Evolutionary conservation across 148 eudicot genomes (phyloP).

Genomic region (Amaranthus cruentus): DNA sequence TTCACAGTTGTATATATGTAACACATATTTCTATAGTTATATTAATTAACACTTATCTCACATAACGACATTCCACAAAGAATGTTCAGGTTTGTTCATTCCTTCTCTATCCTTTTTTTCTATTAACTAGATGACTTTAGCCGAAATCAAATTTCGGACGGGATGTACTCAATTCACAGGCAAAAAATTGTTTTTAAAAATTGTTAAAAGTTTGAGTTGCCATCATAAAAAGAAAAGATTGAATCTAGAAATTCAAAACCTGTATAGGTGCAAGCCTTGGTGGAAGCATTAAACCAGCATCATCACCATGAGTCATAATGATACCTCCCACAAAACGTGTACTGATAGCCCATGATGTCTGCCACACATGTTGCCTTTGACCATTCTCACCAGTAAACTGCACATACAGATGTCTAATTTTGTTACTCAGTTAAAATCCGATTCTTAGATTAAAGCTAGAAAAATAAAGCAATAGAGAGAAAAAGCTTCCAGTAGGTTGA

Average conservation of each 20-base stretch:
- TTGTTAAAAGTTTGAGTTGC: too few species aligned
- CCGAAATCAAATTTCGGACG: too few species aligned
- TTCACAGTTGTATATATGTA: too few species aligned
- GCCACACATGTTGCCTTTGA: conserved; percentile 90
- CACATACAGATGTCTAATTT: conserved; percentile 2
- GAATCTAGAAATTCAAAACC: conserved; percentile 29
- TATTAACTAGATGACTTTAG: too few species aligned
- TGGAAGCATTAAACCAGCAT: conserved; percentile 92
- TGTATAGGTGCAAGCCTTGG: conserved; percentile 93
- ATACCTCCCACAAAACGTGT: conserved; percentile 98
- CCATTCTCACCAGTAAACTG: conserved; percentile 97
- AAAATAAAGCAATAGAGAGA: neutral
- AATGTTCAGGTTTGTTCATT: too few species aligned
- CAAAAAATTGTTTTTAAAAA: too few species aligned
- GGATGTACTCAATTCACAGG: too few species aligned
- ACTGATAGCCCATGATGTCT: conserved; percentile 99
- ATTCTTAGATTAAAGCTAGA: neutral
- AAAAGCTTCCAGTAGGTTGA: neutral
- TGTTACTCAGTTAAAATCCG: neutral
- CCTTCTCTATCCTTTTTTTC: too few species aligned
- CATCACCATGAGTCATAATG: conserved; percentile 99
- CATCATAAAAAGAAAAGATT: too few species aligned
- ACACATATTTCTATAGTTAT: too few species aligned
- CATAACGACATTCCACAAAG: too few species aligned
- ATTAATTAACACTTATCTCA: too few species aligned